A percentile compares a stretch with the other conserved stretches of the same genome.
phyloP scores from a whole-genome alignment of 2,329 filamentous ascomycete species.

The Cadophora sp. region DNA sequence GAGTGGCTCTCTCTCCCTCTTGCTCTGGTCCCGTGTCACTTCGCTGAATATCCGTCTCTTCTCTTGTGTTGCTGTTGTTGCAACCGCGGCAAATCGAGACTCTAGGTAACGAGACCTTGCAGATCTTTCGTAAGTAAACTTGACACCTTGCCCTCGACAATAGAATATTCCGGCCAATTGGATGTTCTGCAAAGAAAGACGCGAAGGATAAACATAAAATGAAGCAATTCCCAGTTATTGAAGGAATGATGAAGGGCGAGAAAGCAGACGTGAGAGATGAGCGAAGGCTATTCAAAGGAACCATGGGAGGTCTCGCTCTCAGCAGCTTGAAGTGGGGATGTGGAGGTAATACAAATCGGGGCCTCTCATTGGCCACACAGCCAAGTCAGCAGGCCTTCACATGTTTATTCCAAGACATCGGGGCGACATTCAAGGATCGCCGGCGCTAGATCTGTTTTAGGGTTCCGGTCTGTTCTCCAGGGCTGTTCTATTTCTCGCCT shows the following conservation, averaged over 20 bases:
- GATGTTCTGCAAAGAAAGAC: background rate
- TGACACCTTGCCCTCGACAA: background rate
- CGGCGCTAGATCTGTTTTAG: background rate
- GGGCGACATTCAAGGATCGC: background rate
- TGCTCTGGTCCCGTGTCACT: background rate
- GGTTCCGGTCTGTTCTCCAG: background rate
- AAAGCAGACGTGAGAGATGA: background rate
- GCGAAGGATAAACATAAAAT: background rate
- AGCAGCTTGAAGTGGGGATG: constrained; percentile 9
- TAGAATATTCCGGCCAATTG: constrained; percentile 1
- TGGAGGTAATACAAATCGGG: constrained; percentile 1
- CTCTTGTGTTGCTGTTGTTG: constrained; percentile 6
- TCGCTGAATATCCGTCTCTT: constrained; percentile 5
- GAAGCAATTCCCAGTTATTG: background rate
- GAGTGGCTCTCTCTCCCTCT: background rate
- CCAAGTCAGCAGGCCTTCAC: constrained; percentile 18
- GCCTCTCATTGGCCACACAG: constrained; percentile 1
- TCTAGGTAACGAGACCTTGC: background rate
- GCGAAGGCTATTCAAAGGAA: background rate
- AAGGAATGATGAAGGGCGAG: background rate
- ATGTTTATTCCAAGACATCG: constrained; percentile 16
- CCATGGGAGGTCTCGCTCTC: background rate
- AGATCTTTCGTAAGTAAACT: background rate
- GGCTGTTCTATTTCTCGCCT: background rate
- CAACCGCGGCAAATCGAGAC: background rate